phyloP scores from a whole-genome alignment of 2,329 filamentous ascomycete species.

The Sphaerostilbella broomeana region DNA sequence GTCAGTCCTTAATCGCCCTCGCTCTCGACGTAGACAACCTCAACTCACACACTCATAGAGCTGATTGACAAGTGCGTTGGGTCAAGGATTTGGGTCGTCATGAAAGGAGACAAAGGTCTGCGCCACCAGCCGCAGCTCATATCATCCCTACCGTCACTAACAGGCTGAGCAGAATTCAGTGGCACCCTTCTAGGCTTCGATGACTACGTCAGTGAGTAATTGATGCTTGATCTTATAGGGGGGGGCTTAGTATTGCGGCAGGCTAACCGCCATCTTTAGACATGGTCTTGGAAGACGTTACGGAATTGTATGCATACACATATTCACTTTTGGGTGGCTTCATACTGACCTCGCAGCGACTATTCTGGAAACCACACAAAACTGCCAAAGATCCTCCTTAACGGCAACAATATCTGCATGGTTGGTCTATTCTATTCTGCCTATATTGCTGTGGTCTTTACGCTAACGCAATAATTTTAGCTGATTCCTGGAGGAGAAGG shows the following conservation, averaged over 20 bases:
- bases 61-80: conserved; percentile 99
- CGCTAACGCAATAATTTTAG: too few species aligned
- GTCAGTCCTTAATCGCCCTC: conserved; percentile 45
- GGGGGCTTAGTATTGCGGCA: too few species aligned
- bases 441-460: too few species aligned
- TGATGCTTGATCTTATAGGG: too few species aligned
- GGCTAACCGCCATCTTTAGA: too few species aligned
- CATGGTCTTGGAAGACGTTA: conserved; percentile 97
- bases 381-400: conserved; percentile 88
- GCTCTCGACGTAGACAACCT: too few species aligned
- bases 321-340: too few species aligned
- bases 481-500: conserved; percentile 75
- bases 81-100: conserved; percentile 95
- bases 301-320: conserved; percentile 67
- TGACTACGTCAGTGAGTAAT: conserved; percentile 97
- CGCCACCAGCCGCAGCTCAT: not conserved
- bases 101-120: conserved; percentile 96
- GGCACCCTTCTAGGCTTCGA: conserved; percentile 94
- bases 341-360: conserved; percentile 54
- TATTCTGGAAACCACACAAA: conserved; percentile 83
- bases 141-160: conserved; percentile 12
- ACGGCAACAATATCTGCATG: conserved; percentile 99
- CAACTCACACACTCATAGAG: conserved; percentile 48
- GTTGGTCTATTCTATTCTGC: too few species aligned
- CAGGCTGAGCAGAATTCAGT: conserved; percentile 67